Conservation (phyloP, 2,329 filamentous ascomycete genomes). For the Pyrenophora seminiperda region DNA sequence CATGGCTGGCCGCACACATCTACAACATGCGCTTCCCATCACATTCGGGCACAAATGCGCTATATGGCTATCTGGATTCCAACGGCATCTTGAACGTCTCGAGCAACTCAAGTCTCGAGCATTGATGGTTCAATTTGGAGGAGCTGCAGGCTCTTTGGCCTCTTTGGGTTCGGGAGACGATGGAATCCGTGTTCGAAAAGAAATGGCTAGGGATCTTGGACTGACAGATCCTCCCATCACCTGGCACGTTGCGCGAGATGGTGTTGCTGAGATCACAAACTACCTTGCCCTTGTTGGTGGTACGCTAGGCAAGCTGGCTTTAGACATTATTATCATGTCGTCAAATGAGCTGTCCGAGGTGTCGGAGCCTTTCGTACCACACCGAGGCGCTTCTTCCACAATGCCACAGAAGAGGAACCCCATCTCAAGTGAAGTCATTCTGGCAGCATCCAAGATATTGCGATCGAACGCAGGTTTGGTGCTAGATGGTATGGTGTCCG, state of each 20-base stretch:
- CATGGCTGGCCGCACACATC: slow-evolving; percentile 63
- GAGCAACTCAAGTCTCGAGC: slow-evolving; percentile 53
- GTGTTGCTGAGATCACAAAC: slow-evolving; percentile 59
- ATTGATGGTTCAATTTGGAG: slow-evolving; percentile 62
- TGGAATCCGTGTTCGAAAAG: slow-evolving; percentile 57
- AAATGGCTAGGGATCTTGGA: slow-evolving; percentile 56
- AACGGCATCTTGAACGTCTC: slow-evolving; percentile 56
- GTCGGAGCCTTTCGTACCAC: slow-evolving; percentile 55
- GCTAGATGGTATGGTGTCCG: slow-evolving; percentile 62
- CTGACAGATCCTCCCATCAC: slow-evolving; percentile 59
- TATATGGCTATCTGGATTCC: slow-evolving; percentile 58
- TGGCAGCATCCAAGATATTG: slow-evolving; percentile 61
- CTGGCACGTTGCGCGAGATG: slow-evolving; percentile 63
- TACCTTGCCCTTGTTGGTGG: slow-evolving; percentile 61
- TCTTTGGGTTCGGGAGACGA: slow-evolving; percentile 56
- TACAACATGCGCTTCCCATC: slow-evolving; percentile 62
- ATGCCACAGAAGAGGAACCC: slow-evolving; percentile 60
- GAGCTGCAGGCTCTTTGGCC: slow-evolving; percentile 61
- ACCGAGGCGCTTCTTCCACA: slow-evolving; percentile 43
- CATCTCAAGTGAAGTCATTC: slow-evolving; percentile 62
- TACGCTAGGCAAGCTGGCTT: slow-evolving; percentile 60
- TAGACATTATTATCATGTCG: slow-evolving; percentile 63
- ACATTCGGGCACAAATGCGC: slow-evolving; percentile 65
- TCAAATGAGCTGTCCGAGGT: slow-evolving; percentile 62
- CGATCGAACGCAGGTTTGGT: slow-evolving; percentile 59